These are phyloP conservation scores for Nitzschia inconspicua DNA, from an alignment of 108 stramenopile genomes.

Conservation along the genomic window DNA sequence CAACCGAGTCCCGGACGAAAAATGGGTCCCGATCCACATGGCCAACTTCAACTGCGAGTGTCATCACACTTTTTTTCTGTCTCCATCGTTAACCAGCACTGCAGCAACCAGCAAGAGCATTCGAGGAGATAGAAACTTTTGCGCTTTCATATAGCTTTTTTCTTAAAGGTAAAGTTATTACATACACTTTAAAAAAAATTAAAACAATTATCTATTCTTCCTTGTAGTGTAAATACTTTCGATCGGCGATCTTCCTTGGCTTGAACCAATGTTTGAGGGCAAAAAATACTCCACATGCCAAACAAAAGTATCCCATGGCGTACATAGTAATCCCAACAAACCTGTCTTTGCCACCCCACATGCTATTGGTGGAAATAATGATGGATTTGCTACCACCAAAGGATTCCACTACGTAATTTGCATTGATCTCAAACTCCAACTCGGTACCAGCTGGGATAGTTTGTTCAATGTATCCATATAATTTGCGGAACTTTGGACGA, in stretches of 20 bases:
- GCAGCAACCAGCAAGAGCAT: no score
- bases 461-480: slow-evolving; percentile 92
- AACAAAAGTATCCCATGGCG: slow-evolving; percentile 73
- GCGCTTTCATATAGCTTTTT: no score
- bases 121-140: no score
- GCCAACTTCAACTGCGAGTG: no score
- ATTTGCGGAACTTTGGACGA: slow-evolving; percentile 91
- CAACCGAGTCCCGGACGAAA: no score
- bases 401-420: slow-evolving; percentile 87
- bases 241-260: slow-evolving; percentile 88
- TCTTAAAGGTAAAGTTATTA: no score
- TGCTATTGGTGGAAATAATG: slow-evolving; percentile 75
- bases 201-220: slow-evolving; percentile 61
- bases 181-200: no score
- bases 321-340: slow-evolving; percentile 84
- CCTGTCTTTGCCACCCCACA: slow-evolving; percentile 90
- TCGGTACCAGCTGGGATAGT: slow-evolving; percentile 68
- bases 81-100: no score
- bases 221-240: slow-evolving; percentile 87
- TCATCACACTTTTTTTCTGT: no score
- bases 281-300: slow-evolving; percentile 79
- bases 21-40: no score
- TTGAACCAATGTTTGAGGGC: slow-evolving; percentile 68
- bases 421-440: slow-evolving; percentile 70
- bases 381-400: slow-evolving; percentile 86